phyloP scores from a whole-genome alignment of 1,284 basidiomycete genomes.

The Pisolithus thermaeus region DNA sequence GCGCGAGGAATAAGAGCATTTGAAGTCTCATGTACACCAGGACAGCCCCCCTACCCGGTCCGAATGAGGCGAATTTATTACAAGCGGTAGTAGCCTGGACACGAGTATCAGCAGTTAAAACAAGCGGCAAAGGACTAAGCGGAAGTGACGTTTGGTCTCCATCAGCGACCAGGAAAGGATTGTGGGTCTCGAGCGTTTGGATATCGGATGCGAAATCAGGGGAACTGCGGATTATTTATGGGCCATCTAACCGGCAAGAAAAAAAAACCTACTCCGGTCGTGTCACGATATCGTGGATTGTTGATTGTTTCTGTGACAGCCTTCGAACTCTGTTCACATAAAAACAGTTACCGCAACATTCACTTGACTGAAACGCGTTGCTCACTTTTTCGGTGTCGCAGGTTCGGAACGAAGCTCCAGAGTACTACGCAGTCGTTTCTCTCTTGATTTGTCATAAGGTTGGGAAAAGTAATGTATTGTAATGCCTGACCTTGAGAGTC shows the following conservation, averaged over 20 bases:
- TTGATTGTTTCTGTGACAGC: background rate
- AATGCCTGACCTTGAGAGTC: slow-evolving; percentile 17
- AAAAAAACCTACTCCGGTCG: slow-evolving; percentile 10
- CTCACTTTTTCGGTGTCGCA: background rate
- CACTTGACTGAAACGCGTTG: no score
- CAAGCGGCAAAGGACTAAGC: background rate
- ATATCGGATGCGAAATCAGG: slow-evolving; percentile 2
- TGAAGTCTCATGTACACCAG: no score
- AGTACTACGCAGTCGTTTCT: slow-evolving; percentile 18
- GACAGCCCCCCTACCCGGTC: background rate
- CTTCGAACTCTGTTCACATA: slow-evolving; percentile 11
- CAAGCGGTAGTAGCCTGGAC: background rate
- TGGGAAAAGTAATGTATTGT: background rate
- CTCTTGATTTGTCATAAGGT: slow-evolving; percentile 8
- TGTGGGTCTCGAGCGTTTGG: background rate
- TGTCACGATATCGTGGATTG: slow-evolving; percentile 4
- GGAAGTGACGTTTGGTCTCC: background rate
- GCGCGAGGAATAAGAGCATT: slow-evolving; percentile 9
- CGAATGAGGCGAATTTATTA: background rate
- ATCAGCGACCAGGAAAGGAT: background rate
- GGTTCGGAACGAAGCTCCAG: slow-evolving; percentile 9
- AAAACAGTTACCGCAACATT: background rate
- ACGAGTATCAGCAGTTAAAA: background rate
- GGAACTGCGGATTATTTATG: background rate
- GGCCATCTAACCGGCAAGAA: background rate